These are phyloP conservation scores for Globisporangium spiculum DNA, from an alignment of 352 stramenopile species.

Conservation along the genomic window DNA sequence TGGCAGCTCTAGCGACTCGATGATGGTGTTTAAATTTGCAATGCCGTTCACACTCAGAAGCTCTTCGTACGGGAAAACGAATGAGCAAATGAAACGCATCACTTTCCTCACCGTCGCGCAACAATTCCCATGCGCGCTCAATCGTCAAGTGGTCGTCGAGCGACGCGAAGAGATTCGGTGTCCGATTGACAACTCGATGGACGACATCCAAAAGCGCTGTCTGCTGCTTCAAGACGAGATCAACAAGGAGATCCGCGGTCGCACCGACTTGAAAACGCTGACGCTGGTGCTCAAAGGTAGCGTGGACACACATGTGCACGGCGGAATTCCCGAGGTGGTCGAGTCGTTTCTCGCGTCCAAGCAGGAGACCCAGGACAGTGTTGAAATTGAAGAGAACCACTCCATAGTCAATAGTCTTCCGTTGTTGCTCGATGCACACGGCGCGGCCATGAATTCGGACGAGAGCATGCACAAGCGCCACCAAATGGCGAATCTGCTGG, in stretches of 20 bases:
- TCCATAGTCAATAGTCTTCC: neutral
- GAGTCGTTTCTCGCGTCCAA: conserved; percentile 48
- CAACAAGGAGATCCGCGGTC: conserved; percentile 38
- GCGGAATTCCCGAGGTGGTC: conserved; percentile 69
- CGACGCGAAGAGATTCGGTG: conserved; percentile 48
- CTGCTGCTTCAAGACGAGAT: conserved; percentile 51
- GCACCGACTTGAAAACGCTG: conserved; percentile 67
- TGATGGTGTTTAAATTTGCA: conserved; percentile 40
- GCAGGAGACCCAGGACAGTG: neutral
- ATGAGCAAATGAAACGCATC: conserved; percentile 73
- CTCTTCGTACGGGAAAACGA: conserved; percentile 54
- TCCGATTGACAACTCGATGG: conserved; percentile 73
- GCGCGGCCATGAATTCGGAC: conserved; percentile 28
- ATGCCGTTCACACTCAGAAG: conserved; percentile 49
- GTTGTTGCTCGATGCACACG: conserved; percentile 31
- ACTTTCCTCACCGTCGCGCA: conserved; percentile 39
- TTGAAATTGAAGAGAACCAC: neutral
- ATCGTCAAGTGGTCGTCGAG: conserved; percentile 37
- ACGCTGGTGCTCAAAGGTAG: conserved; percentile 80
- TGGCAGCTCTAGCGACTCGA: neutral
- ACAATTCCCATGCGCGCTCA: conserved; percentile 50
- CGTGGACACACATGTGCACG: conserved; percentile 77
- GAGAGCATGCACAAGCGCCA: conserved; percentile 35
- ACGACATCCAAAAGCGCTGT: conserved; percentile 72
- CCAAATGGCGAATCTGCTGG: conserved; percentile 50